A percentile compares a stretch with the other conserved stretches of the same genome.
These are phyloP conservation scores for Gonium pectorale DNA, from an alignment of 139 green algal genomes.

Conservation along the genomic window DNA sequence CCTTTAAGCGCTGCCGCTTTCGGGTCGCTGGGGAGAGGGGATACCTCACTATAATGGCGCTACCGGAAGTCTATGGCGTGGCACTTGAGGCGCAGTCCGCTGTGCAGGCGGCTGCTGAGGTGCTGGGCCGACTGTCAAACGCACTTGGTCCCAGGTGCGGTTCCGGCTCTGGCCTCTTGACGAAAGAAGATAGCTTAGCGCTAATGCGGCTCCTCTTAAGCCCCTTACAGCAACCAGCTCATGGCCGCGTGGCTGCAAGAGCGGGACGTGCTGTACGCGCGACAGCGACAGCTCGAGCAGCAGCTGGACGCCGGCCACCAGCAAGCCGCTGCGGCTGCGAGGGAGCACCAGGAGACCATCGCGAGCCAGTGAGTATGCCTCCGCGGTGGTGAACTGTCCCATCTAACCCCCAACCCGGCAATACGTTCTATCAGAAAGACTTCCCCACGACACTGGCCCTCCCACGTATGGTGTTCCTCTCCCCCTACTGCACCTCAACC, in stretches of 20 bases:
- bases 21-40: too few species aligned
- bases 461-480: too few species aligned
- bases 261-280: slow-evolving; percentile 15
- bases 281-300: slow-evolving; percentile 20
- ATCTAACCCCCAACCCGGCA: too few species aligned
- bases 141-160: neutral
- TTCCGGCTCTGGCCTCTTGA: neutral
- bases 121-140: slow-evolving; percentile 14
- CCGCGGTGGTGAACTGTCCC: too few species aligned
- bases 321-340: neutral
- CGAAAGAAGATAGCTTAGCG: neutral
- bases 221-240: slow-evolving; percentile 7
- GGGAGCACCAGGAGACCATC: neutral
- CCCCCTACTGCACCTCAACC: too few species aligned
- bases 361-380: neutral
- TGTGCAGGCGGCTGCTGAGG: slow-evolving; percentile 1
- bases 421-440: too few species aligned
- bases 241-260: slow-evolving; percentile 30
- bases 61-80: slow-evolving; percentile 10
- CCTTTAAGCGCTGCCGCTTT: too few species aligned
- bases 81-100: slow-evolving; percentile 7
- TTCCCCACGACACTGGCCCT: too few species aligned
- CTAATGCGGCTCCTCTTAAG: neutral
- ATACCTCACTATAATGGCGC: too few species aligned
- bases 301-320: neutral